Evolutionary conservation across 805 yeast species (phyloP).

Genomic region (Zygosaccharomyces lentus): DNA sequence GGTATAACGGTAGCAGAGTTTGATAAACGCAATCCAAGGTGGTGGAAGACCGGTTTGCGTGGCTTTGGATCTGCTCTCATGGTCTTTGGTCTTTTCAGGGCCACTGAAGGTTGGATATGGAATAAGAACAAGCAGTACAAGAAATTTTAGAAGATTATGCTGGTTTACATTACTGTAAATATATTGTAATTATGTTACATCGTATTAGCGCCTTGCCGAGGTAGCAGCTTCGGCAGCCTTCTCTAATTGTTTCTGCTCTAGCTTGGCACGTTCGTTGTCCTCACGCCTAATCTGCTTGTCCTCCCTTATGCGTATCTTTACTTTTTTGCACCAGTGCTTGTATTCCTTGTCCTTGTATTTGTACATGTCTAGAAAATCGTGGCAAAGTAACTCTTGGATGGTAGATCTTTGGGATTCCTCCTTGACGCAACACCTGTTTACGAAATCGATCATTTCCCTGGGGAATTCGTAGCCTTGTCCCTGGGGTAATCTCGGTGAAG

Average conservation of each 20-base stretch:
- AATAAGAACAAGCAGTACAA: slow-evolving; percentile 33
- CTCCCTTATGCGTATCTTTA: slow-evolving; percentile 30
- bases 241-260: slow-evolving; percentile 28
- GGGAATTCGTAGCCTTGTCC: slow-evolving; percentile 31
- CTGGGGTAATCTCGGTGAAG: slow-evolving; percentile 68
- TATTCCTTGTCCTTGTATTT: slow-evolving; percentile 36
- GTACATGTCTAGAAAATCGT: slow-evolving; percentile 36
- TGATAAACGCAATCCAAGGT: slow-evolving; percentile 42
- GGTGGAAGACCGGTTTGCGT: slow-evolving; percentile 60
- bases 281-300: slow-evolving; percentile 33
- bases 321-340: slow-evolving; percentile 41
- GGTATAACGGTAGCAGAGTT: slow-evolving; percentile 33
- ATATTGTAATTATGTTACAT: neutral
- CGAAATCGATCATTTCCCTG: slow-evolving; percentile 58
- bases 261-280: slow-evolving; percentile 28
- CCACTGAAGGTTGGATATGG: slow-evolving; percentile 61
- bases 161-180: neutral
- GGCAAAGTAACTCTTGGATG: slow-evolving; percentile 61
- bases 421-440: slow-evolving; percentile 68
- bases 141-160: slow-evolving; percentile 8
- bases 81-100: slow-evolving; percentile 56
- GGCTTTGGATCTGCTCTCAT: slow-evolving; percentile 52
- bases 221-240: slow-evolving; percentile 24
- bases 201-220: slow-evolving; percentile 16
- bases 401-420: slow-evolving; percentile 65